Conservation (phyloP, 106 monocot species). For the Acanthochlamys bracteata region DNA sequence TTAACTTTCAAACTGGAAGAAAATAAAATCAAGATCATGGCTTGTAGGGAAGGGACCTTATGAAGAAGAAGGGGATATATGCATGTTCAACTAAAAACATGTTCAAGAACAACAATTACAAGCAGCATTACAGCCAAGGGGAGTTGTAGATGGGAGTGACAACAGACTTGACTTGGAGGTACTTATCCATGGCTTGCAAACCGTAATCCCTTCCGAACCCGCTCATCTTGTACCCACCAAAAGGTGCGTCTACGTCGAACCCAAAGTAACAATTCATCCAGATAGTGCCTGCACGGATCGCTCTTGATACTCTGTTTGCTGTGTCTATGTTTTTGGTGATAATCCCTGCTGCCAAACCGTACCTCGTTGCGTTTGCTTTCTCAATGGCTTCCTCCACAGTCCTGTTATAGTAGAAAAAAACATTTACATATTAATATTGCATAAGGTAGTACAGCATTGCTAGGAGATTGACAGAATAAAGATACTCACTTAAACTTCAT, state of each 20-base stretch:
- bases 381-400: conserved; percentile 28
- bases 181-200: conserved; percentile 17
- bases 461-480: too few relatives aligned
- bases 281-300: conserved; percentile 11
- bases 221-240: conserved; percentile 29
- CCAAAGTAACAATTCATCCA: conserved; percentile 31
- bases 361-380: conserved; percentile 24
- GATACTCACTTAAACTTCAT: conserved; percentile 32
- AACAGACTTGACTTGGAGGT: conserved; percentile 23
- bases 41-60: too few relatives aligned
- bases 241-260: conserved; percentile 19
- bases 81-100: too few relatives aligned
- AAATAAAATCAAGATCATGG: not conserved
- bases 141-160: conserved; percentile 28
- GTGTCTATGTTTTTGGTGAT: conserved; percentile 23
- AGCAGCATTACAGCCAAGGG: conserved; percentile 9
- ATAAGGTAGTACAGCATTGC: too few relatives aligned
- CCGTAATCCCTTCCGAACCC: conserved; percentile 27
- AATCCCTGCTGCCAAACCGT: conserved; percentile 27
- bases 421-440: too few relatives aligned
- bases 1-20: not conserved
- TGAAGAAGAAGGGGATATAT: too few relatives aligned
- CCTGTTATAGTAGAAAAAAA: too few relatives aligned
- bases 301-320: conserved; percentile 27
- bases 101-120: too few relatives aligned